Evolutionary conservation across 176 grass and related monocot species (phyloP), one percentile per base, ranked within the genome.

Genomic region (Calamus simplicifolius): DNA sequence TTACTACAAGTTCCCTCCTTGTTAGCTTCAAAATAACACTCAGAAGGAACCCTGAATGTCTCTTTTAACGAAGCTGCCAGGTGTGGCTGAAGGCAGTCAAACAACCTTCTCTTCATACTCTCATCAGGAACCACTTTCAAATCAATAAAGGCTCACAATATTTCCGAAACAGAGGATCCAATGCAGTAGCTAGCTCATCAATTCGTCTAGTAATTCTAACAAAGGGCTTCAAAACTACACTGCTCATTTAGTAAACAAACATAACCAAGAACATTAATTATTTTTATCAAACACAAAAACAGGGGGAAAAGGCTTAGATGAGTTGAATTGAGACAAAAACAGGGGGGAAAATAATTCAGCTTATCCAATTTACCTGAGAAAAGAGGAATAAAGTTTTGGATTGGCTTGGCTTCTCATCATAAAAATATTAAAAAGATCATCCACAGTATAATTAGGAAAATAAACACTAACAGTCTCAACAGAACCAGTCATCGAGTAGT

Each of bases 401-500:
- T 88, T 85, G 25, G 71, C 58, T 50, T 82, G 81, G 31, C 78
- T 83, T 53, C 72, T 80, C 81, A 43, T 12, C 35, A 98, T 85
- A 25, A 98, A 55, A 52, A 98, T 98, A 52, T 60, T 57, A 1
- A 62, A 79, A 27, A 78, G 59, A 65, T 98, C 81, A 27, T 88
- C 84, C n/a, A 80, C 78, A 21, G 81, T 81, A 35, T 98, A 98
- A 83, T 88, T 87, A 4, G 87, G 70, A 63, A 98, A 92, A 58
- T 82, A 85, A 18, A 98, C 75, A 50, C 69, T 56, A 50, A 80
- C 73, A 48, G 93, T 87, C 58, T 92, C 80, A 1, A 88, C 25
- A 10, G 87, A 83, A 48, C 93, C 93, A 27, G 76, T 85, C 79
- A 90, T 75, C 49, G 71, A 72, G 48, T 90, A 84, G 54, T 88